Base-by-base conservation (phyloP, 257 asterid species). In the Petrea volubilis region DNA sequence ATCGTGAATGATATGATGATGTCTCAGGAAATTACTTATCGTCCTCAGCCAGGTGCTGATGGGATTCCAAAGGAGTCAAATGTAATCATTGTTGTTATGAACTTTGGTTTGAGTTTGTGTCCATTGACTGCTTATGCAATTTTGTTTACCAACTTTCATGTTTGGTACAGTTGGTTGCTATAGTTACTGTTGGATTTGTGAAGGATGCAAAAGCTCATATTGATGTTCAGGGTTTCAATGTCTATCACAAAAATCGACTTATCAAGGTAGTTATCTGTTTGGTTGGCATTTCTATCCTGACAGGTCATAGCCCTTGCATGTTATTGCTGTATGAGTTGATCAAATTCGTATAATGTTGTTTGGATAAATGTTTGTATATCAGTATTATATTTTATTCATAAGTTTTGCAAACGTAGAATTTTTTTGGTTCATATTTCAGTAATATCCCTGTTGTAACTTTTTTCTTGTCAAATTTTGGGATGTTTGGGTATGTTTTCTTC, bases 151-250 rank as follows among this genome's bases (percentile, higher is more conserved):
- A 31, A 74, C 41, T 73, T 70, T 49, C 53, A 24, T 73, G 23
- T 53, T 57, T 72, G 59, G 59, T 66, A 47, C 76, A 92, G 99
- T 85, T 88, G 96, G 87, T 90, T 68, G 99, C 97, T 71, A 70
- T 65, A 29, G 99, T 95, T 36, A 92, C 92, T 64, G 86, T 95
- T 85, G 99, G 99, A 49, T 95, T 95, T 79, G 99, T 95, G 64
- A 95, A 92, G 87, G 99, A 95, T 77, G 99, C 98, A 43, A 84
- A 79, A 77, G 79, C 85, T 50, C 99, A 95, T 74, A 87, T 95
- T 77, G 99, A 95, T 84, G 99, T 95, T 73, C 98, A 91, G 81
- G 99, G 99, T 46, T 95, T 95, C 79, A 95, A 95, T 69, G 99
- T 95, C 28, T 95, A 95, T 78, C 99, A 95, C 85, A 92, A 91